Conservation (phyloP, 257 asterid genomes). For the Mentha longifolia region DNA sequence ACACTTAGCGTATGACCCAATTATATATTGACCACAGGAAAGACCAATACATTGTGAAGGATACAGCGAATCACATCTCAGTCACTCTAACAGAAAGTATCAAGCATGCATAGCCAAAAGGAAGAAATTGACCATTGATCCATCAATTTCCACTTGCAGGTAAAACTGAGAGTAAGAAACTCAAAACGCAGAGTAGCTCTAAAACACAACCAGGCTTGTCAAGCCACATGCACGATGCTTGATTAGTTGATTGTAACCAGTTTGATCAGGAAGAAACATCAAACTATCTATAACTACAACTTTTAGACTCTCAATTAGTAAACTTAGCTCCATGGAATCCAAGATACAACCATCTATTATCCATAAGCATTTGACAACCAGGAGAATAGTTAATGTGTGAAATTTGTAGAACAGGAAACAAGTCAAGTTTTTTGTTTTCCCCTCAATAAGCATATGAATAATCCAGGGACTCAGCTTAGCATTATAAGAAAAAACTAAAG, state of each 20-base stretch:
- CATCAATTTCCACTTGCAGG: slow-evolving; percentile 1
- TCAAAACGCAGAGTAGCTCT: slow-evolving; percentile 14
- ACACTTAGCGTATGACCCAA: slow-evolving; percentile 9
- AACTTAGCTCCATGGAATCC: slow-evolving; percentile 18
- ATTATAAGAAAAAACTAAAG: neutral
- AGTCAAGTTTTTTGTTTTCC: neutral
- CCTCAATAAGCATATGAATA: neutral
- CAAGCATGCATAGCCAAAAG: neutral
- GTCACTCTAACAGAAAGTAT: neutral
- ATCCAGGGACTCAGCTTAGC: neutral
- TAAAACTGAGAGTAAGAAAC: neutral
- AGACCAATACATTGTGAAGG: neutral
- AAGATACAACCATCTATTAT: neutral
- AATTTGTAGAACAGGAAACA: neutral
- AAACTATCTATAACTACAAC: slow-evolving; percentile 10
- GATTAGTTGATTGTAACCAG: neutral
- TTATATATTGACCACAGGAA: neutral
- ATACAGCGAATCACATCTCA: slow-evolving; percentile 11
- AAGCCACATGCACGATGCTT: neutral
- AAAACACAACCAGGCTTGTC: slow-evolving; percentile 9
- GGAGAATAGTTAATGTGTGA: neutral
- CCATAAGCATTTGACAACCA: neutral
- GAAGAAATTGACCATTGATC: neutral
- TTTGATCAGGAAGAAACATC: neutral
- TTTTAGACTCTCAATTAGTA: slow-evolving; percentile 14